Base-by-base conservation (phyloP, 2,329 filamentous ascomycete species). In the Biscogniauxia mediterranea region DNA sequence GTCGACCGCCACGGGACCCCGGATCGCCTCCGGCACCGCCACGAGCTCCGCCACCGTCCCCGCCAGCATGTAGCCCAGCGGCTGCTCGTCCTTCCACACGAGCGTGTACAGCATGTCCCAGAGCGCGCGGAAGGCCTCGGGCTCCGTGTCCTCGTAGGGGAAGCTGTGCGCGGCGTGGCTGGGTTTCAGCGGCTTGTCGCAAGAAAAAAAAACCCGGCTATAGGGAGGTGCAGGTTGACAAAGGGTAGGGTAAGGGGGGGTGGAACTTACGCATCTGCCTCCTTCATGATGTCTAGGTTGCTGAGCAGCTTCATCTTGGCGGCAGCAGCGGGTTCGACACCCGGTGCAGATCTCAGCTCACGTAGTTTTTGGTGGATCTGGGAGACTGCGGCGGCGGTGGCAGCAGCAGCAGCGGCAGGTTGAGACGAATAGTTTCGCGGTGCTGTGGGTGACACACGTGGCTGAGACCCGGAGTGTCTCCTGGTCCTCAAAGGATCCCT, bases 111-210 rank as follows among this genome's bases (percentile, higher is more conserved):
- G 82, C 25, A 80, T 81, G 69, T 87, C 83, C 61, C 85, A 76
- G 63, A 84, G 77, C 52, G 79, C 75, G 52, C 82, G 77, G 74
- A 89, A 86, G 56, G 79, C 78, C 61, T 82, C 73, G 9, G 85
- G 82, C 65, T 88, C 79, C 58, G 80, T 81, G 59, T 89, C 81
- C 59, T 84, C 82, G 76, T 96, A 92, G 1, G 93, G 93, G 71
- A 96, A 96, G 70, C 91, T 94, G 69, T n/a, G 25, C 38, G 54
- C 25, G 46, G 26, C 17, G 0, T 25, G 49, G 21, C 52, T 8
- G 20, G 52, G 23, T 5, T 26, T 21, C 28, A 32, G 28, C 28
- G 28, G 28, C 11, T 32, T 4, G 28, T 32, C 28, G 11, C 28
- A 32, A 32, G 7, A n/a, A n/a, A n/a, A n/a, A n/a, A n/a, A n/a